Base-by-base conservation (phyloP, 768 basidiomycete species). In the Macrolepiota albuminosa region DNA sequence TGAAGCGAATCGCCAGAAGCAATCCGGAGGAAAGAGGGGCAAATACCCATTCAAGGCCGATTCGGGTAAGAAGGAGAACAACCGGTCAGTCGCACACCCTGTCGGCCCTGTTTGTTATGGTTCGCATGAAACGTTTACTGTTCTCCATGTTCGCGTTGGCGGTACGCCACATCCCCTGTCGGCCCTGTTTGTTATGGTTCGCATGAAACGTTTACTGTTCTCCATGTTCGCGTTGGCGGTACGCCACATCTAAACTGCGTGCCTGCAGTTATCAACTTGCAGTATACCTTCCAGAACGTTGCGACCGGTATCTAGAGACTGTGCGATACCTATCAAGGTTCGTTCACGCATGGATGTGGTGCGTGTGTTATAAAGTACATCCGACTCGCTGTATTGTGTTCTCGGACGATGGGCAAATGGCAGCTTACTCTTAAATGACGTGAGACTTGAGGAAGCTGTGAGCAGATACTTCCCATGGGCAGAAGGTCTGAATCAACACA, bases 121-220 rank as follows among this genome's bases (percentile, higher is more conserved):
- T 9, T 31, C 36, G 53, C 36, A 29, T 16, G 34, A 31, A 14
- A 47, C 29, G 21, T n/a, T 33, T 48, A 29, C 21, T 39, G 48
- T 26, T 45, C 49, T 54, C n/a, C 55, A 51, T 14, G 31, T 34
- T 36, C 24, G 48, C 26, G 21, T 51, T 49, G 21, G n/a, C 51
- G 59, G 54, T 60, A 60, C 59, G 59, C 59, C 59, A 60, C 59
- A 60, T 51, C 24, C 7, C 8, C 31, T 39, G 26, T 9, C 31
- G 31, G 37, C 53, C 36, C 52, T 59, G 26, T 34, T 53, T 54
- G 21, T 49, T 40, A 42, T 31, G 37, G 21, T 9, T 31, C 36
- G 53, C 36, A 29, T 16, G 34, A 31, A 14, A 47, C 29, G 21
- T n/a, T 33, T 48, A 29, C 21, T 39, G 48, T 26, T 45, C 49